Evolutionary conservation across 257 asterid genomes (phyloP), one percentile per base, ranked within the genome.

Genomic region (Penstemon davidsonii): DNA sequence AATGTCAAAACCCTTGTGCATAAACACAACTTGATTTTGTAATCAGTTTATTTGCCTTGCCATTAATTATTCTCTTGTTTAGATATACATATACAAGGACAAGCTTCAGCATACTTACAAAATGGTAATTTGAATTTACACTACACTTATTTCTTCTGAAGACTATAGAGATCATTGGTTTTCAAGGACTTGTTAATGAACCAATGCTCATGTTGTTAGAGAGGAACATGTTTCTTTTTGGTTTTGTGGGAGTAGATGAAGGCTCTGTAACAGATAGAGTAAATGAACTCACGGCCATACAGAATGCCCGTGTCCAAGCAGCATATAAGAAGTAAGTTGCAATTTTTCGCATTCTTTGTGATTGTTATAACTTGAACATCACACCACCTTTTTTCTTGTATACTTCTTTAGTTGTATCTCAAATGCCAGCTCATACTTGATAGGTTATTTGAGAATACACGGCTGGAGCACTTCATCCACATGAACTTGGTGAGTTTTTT

Each of bases 151-250:
- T 15, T 15, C 18, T 15, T 15, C 18, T 15, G 18, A 15, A 15
- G 18, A 15, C 18, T 15, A 25, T 60, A 15, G 18, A 15, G 18
- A 15, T 15, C 18, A 15, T 15, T 15, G 18, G 18, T 15, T 15
- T 15, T 15, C 18, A 15, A 15, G 18, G 18, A 15, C 18, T 15
- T 15, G 18, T 15, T 15, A 15, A 15, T 15, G 18, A 15, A 15
- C 18, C 0, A 15, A 15, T 15, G 18, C 18, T 15, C 18, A 15
- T 15, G 18, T 15, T 15, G 18, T 15, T 69, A 41, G 72, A 87
- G 55, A 85, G 64, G 54, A 87, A 86, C 75, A 72, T 84, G 80
- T 91, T 90, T 80, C 95, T 93, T 63, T 87, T 86, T 58, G 96
- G 99, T 51, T 80, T 49, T 53, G 86, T 87, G 68, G 96, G 88